These are phyloP conservation scores for Lodderomyces parapsilosis DNA, from an alignment of 1,139 yeast genomes.

Conservation along the genomic window DNA sequence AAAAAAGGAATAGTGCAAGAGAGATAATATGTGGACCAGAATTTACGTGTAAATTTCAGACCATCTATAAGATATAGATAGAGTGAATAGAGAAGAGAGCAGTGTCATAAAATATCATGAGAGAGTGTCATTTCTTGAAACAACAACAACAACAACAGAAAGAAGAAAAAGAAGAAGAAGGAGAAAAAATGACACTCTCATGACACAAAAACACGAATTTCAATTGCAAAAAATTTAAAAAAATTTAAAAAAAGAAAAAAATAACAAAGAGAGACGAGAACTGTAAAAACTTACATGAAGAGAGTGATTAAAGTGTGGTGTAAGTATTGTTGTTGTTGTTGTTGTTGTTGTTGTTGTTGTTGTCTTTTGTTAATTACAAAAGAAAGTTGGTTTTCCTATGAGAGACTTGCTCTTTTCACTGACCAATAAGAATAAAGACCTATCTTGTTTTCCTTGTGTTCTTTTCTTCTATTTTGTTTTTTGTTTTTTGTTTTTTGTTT, in stretches of 20 bases:
- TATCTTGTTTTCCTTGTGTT: neutral
- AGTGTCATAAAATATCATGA: neutral
- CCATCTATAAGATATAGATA: neutral
- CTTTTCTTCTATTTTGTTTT: neutral
- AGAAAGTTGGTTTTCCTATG: neutral
- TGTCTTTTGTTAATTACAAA: constrained; percentile 1
- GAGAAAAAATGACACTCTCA: neutral
- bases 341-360: too few relatives aligned
- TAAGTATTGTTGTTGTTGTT: too few relatives aligned
- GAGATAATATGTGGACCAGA: neutral
- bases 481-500: too few relatives aligned
- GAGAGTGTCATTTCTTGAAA: neutral
- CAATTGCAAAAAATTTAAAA: neutral
- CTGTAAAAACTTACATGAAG: neutral
- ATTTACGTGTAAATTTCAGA: constrained; percentile 1
- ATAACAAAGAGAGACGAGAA: neutral
- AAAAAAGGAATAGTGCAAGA: neutral
- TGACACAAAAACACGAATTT: neutral
- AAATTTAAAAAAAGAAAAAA: neutral
- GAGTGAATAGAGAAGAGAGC: too few relatives aligned
- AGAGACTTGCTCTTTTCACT: too few relatives aligned
- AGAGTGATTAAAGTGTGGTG: neutral
- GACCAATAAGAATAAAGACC: neutral
- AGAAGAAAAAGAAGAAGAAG: neutral
- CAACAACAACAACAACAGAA: too few relatives aligned